Base-by-base conservation (phyloP, 805 yeast species). In the Hanseniaspora nectarophila region DNA sequence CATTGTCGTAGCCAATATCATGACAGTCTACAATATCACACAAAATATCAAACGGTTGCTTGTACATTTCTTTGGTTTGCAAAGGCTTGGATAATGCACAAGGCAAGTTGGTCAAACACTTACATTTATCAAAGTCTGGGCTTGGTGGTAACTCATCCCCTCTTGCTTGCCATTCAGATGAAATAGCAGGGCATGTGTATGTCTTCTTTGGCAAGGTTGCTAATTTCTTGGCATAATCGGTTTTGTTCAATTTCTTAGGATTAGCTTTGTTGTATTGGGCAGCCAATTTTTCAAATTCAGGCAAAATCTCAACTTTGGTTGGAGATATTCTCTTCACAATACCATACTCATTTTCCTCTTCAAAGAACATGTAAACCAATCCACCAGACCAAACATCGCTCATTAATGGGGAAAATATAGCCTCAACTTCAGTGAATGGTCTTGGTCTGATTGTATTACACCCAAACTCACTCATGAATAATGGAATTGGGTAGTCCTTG, bases 371-470 rank as follows among this genome's bases (percentile, higher is more conserved):
- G 70, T 82, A 84, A 28, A 78, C 90, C 62, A 84, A 76, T 60
- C 90, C 94, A 58, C 94, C 92, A 40, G 90, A 83, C 92, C 92
- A 84, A 45, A 81, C 80, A 58, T 73, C 77, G 29, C 85, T 77
- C 94, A 84, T 84, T 43, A 80, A 73, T 39, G 70, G 67, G 33
- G 82, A 73, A 70, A 73, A 84, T 21, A 84, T 63, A 46, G 85
- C 76, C 32, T 70, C 77, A 51, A 84, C 80, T 66, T 84, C 90
- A 24, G 80, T 73, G 71, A 84, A 84, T 42, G 74, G 75, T 69
- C 92, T 76, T 58, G 89, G 90, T 56, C 71, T 67, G 40, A 75
- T 77, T 33, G 62, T 59, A 66, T 83, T 83, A 67, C 92, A 84
- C 53, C 92, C 90, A 66, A 82, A 83, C 68, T 84, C 92, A 16